phyloP scores from a whole-genome alignment of 2,329 filamentous ascomycete species.

The Cladosporium sp. region DNA sequence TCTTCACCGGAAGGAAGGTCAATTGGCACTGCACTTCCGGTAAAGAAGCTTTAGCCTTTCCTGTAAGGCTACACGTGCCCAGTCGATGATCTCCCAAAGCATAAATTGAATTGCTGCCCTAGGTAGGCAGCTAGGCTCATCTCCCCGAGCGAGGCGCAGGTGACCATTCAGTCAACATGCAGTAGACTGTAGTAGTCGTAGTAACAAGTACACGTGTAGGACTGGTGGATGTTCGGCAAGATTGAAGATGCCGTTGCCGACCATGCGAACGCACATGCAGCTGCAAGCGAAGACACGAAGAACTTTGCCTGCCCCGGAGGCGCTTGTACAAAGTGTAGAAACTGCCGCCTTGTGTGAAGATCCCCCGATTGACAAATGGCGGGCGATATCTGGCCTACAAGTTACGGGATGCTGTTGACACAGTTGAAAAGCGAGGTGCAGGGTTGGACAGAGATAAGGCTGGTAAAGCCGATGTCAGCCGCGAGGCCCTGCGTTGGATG shows the following conservation, averaged over 20 bases:
- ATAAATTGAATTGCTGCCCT: background rate
- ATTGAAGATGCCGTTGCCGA: background rate
- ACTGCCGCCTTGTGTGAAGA: background rate
- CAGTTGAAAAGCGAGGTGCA: background rate
- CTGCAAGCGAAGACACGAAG: constrained; percentile 10
- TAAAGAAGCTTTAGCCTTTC: background rate
- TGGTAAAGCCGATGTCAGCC: constrained; percentile 3
- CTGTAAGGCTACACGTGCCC: background rate
- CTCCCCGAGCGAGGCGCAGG: background rate
- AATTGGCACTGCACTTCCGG: background rate
- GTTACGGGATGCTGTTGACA: background rate
- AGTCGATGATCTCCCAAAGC: background rate
- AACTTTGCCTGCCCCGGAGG: background rate
- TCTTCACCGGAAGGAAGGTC: constrained; percentile 7
- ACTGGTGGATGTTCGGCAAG: too few species aligned
- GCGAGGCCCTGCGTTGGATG: background rate
- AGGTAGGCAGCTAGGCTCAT: background rate
- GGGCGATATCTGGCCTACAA: background rate
- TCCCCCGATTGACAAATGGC: background rate
- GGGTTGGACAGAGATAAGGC: background rate
- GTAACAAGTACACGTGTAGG: too few species aligned
- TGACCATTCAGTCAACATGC: background rate
- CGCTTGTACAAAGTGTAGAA: background rate
- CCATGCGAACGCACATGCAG: constrained; percentile 5
- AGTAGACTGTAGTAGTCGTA: background rate